Conservation (phyloP, 2,329 filamentous ascomycete genomes). For the Paraphaeosphaeria sporulosa region DNA sequence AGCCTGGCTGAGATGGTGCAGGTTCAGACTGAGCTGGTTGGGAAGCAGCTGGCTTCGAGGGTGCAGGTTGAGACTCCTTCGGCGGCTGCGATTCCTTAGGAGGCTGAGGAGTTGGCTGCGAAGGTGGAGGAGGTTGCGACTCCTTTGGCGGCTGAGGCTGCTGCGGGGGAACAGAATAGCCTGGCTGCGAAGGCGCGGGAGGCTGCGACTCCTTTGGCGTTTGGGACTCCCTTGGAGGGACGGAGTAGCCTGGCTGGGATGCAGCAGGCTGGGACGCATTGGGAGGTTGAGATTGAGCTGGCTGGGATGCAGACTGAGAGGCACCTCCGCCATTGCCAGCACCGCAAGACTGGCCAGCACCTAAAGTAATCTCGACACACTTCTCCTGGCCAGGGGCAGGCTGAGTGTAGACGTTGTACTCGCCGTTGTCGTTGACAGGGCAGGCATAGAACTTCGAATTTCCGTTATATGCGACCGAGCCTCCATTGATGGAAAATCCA, state of each 20-base stretch:
- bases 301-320: slow-evolving; percentile 1
- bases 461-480: slow-evolving; percentile 61
- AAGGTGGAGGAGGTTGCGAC: neutral
- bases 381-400: slow-evolving; percentile 53
- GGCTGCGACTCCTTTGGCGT: neutral
- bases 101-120: too few species aligned
- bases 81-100: slow-evolving; percentile 5
- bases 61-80: neutral
- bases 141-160: neutral
- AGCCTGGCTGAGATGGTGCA: neutral
- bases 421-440: slow-evolving; percentile 61
- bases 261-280: slow-evolving; percentile 8
- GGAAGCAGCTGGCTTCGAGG: neutral
- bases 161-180: too few species aligned
- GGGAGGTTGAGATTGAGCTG: slow-evolving; percentile 6
- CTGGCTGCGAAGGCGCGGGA: neutral
- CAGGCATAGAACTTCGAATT: slow-evolving; percentile 67
- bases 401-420: slow-evolving; percentile 63
- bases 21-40: neutral
- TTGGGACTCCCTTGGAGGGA: neutral
- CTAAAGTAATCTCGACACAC: slow-evolving; percentile 60
- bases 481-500: slow-evolving; percentile 65
- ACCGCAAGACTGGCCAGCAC: slow-evolving; percentile 29
- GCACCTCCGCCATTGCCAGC: slow-evolving; percentile 25
- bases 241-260: slow-evolving; percentile 9